A percentile compares a stretch with the other conserved stretches of the same genome.
These are phyloP conservation scores for Fusarium sulawesiense DNA, from an alignment of 2,329 filamentous ascomycete genomes.

Conservation along the genomic window DNA sequence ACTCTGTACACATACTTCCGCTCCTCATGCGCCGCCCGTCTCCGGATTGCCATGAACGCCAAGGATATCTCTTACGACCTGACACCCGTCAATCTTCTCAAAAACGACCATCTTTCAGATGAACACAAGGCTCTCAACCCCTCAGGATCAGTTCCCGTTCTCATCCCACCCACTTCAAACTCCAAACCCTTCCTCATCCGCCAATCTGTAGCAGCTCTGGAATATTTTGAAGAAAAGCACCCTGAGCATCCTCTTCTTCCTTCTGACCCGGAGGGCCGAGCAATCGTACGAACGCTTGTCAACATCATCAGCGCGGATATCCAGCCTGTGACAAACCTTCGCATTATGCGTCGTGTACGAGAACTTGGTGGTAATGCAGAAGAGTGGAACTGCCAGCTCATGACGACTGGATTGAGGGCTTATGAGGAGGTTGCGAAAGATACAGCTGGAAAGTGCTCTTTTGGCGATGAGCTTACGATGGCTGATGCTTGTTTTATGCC, in stretches of 20 bases:
- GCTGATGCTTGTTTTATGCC: constrained; percentile 70
- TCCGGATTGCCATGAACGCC: constrained; percentile 69
- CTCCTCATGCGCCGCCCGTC: constrained; percentile 70
- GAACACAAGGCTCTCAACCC: constrained; percentile 64
- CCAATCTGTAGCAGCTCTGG: constrained; percentile 69
- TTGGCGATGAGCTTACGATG: constrained; percentile 66
- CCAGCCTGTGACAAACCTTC: constrained; percentile 70
- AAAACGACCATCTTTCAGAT: constrained; percentile 61
- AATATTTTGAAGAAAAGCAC: constrained; percentile 69
- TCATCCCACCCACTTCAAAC: constrained; percentile 53
- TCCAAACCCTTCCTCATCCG: constrained; percentile 56
- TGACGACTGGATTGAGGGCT: constrained; percentile 64
- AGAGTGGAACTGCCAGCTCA: constrained; percentile 64
- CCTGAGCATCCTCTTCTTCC: constrained; percentile 61
- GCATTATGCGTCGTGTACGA: constrained; percentile 62
- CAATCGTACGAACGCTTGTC: constrained; percentile 64
- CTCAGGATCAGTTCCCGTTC: constrained; percentile 64
- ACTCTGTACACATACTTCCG: constrained; percentile 70
- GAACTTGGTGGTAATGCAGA: constrained; percentile 56
- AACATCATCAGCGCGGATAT: constrained; percentile 67
- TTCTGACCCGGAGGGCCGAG: constrained; percentile 56
- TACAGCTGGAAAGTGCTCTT: constrained; percentile 62
- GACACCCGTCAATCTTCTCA: constrained; percentile 64
- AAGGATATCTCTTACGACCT: constrained; percentile 63
- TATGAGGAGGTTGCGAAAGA: constrained; percentile 61